These are phyloP conservation scores for Russula sp. DNA, from an alignment of 768 basidiomycete genomes.

Conservation along the genomic window DNA sequence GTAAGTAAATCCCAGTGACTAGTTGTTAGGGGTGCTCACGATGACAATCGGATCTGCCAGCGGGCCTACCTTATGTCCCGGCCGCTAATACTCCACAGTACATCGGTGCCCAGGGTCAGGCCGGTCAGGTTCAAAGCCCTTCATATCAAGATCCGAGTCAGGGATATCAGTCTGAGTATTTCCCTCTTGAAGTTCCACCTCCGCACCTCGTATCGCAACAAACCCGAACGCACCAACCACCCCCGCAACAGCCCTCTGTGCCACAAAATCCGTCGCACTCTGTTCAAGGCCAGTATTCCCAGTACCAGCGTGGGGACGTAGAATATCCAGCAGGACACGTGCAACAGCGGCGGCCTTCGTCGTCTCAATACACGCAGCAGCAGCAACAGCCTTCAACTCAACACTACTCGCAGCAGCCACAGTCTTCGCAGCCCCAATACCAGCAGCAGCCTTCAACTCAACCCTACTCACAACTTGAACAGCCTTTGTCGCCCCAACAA, in stretches of 20 bases:
- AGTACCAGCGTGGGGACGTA: not conserved
- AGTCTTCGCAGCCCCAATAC: too few relatives aligned
- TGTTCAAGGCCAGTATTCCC: not conserved
- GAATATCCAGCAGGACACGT: not conserved
- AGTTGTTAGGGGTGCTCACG: not conserved
- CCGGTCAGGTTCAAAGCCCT: not conserved
- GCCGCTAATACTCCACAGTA: not conserved
- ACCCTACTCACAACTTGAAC: too few relatives aligned
- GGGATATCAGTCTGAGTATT: not conserved
- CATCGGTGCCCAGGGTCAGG: not conserved
- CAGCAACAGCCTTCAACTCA: not conserved
- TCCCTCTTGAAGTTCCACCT: not conserved
- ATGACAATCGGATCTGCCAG: not conserved
- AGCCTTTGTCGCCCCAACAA: too few relatives aligned
- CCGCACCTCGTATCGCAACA: not conserved
- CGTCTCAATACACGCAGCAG: not conserved
- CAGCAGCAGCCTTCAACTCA: too few relatives aligned
- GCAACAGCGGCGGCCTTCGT: not conserved
- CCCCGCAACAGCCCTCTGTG: not conserved
- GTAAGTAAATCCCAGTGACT: not conserved
- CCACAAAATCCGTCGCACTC: not conserved
- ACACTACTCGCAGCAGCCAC: not conserved
- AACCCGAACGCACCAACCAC: not conserved
- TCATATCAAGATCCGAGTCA: not conserved
- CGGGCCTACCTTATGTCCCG: not conserved